Evolutionary conservation across 2,329 filamentous ascomycete genomes (phyloP).

Genomic region (Cladosporium sp.): DNA sequence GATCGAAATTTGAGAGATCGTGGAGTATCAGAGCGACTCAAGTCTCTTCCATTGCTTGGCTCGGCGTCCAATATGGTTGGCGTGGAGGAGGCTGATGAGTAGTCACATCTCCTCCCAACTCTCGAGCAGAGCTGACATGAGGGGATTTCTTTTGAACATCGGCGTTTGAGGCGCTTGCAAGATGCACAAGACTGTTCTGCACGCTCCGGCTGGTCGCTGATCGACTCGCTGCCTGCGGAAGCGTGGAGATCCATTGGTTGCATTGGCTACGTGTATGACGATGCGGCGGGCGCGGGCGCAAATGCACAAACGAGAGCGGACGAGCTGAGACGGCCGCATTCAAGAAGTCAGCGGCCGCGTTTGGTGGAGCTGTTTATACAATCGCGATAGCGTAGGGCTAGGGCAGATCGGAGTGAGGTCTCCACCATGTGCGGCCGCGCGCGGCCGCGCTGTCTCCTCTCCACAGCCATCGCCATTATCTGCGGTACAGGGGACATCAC

Average conservation of each 20-base stretch:
- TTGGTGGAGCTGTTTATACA: too few species aligned
- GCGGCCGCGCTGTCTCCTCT: too few species aligned
- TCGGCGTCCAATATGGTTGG: not conserved
- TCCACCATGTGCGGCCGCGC: too few species aligned
- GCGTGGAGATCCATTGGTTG: not conserved
- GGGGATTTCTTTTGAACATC: slow-evolving; percentile 18
- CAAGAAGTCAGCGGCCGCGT: too few species aligned
- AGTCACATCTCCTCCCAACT: slow-evolving; percentile 16
- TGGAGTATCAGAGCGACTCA: not conserved
- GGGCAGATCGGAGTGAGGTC: too few species aligned
- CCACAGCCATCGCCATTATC: not conserved
- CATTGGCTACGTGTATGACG: not conserved
- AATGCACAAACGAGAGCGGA: too few species aligned
- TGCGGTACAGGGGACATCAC: too few species aligned
- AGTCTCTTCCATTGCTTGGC: not conserved
- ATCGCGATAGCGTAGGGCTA: too few species aligned
- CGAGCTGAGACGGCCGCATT: too few species aligned
- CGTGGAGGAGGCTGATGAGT: slow-evolving; percentile 12
- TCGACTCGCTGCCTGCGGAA: not conserved
- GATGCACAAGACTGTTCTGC: slow-evolving; percentile 14
- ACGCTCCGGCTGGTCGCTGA: not conserved
- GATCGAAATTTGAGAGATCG: not conserved
- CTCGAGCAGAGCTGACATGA: slow-evolving; percentile 15
- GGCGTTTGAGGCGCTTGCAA: slow-evolving; percentile 18
- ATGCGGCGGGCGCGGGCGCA: too few species aligned